Evolutionary conservation across 2,329 filamentous ascomycete species (phyloP).

Genomic region (Cadophora gregata): DNA sequence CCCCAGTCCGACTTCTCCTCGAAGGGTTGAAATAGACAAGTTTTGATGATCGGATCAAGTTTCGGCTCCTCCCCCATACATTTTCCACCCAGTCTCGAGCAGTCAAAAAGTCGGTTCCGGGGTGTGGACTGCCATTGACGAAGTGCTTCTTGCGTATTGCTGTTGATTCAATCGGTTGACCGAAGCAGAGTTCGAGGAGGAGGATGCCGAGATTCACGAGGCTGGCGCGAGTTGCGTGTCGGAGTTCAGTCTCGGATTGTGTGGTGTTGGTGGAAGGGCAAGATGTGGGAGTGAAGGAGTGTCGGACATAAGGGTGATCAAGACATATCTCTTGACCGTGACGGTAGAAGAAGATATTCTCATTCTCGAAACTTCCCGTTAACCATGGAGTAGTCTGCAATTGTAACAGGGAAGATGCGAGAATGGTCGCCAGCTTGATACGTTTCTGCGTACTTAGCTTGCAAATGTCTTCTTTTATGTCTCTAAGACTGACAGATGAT

Average conservation of each 20-base stretch:
- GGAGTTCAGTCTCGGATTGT: neutral
- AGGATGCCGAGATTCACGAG: constrained; percentile 36
- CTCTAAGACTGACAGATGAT: constrained; percentile 30
- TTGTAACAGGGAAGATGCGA: constrained; percentile 37
- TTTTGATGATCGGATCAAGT: constrained; percentile 32
- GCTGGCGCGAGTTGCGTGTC: constrained; percentile 24
- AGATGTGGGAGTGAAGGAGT: constrained; percentile 24
- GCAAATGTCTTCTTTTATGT: constrained; percentile 11
- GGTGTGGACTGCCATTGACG: constrained; percentile 29
- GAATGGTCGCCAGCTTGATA: constrained; percentile 34
- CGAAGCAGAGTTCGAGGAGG: constrained; percentile 40
- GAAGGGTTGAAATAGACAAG: constrained; percentile 34
- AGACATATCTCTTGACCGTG: constrained; percentile 23
- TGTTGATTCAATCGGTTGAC: constrained; percentile 36
- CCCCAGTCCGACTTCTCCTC: constrained; percentile 37
- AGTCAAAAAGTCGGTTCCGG: constrained; percentile 32
- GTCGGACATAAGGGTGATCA: constrained; percentile 34
- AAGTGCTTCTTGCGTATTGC: constrained; percentile 27
- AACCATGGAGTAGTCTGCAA: constrained; percentile 40
- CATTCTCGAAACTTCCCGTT: constrained; percentile 31
- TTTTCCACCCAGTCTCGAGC: constrained; percentile 34
- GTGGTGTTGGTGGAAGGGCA: neutral
- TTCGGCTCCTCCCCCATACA: constrained; percentile 35
- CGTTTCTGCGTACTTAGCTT: constrained; percentile 33
- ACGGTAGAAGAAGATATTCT: constrained; percentile 36